Evolutionary conservation across 2,329 filamentous ascomycete genomes (phyloP).

Genomic region (Ascochyta koolunga): DNA sequence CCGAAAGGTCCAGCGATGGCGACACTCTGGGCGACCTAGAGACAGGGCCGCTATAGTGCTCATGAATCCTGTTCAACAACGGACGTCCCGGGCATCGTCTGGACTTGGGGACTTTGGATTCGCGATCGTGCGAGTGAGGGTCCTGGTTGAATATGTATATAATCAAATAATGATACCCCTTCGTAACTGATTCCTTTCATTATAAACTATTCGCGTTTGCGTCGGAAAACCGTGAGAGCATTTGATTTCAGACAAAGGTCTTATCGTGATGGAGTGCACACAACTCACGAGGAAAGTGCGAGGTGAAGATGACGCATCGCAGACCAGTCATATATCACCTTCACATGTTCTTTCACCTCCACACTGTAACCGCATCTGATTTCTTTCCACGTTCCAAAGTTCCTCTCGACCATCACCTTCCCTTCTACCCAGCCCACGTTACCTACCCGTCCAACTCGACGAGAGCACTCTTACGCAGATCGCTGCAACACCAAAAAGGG

Average conservation of each 20-base stretch:
- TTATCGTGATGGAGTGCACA: no score
- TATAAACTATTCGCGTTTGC: no score
- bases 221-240: no score
- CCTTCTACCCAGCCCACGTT: background rate
- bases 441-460: background rate
- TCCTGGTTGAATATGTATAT: no score
- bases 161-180: no score
- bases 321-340: background rate
- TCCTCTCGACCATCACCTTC: background rate
- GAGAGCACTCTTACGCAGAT: background rate
- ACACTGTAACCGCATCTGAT: no score
- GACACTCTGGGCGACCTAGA: conserved; percentile 26
- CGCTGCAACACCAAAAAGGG: background rate
- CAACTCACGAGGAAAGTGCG: background rate
- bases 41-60: conserved; percentile 16
- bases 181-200: no score
- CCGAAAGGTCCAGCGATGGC: conserved; percentile 17
- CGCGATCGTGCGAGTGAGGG: no score
- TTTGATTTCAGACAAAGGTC: no score
- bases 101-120: background rate
- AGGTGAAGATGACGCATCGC: background rate
- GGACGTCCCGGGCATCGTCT: background rate
- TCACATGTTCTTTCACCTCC: no score
- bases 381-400: background rate
- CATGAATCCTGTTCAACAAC: background rate